Base-by-base conservation (phyloP, 2,329 filamentous ascomycete genomes). In the Neopestalotiopsis clavispora region DNA sequence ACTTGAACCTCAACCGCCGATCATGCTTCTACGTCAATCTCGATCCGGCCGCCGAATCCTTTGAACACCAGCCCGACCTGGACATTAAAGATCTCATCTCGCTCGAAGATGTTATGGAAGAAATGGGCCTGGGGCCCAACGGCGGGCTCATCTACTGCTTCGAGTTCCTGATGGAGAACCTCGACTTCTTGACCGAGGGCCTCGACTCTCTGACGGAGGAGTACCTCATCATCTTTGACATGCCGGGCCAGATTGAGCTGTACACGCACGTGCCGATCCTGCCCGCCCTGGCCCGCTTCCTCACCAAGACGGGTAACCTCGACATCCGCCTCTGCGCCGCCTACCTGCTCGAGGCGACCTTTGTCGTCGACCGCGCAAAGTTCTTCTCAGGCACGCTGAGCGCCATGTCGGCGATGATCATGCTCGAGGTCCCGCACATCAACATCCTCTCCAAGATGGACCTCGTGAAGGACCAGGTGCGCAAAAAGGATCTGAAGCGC, bases 361-460 rank as follows among this genome's bases (percentile, higher is more conserved):
- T 98, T 79, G 92, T 98, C 75, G 90, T 98, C 71, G 96, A 99
- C 82, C 91, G 94, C 70, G 93, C 96, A 77, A 99, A 98, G 83
- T 99, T 97, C 86, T 98, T 99, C 81, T 92, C 96, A 0, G 96
- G 96, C 13, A 97, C 96, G 0, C 85, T 99, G 70, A 96, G 93
- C 78, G 96, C 96, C 72, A 98, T 99, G 96, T 97, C 93, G 76
- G 95, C 96, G 72, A 99, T 99, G 96, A 90, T 99, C 76, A 96
- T 98, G 94, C 89, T 99, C 71, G 96, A 98, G 82, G 90, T 98
- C 72, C 96, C 96, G 4, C 96, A 99, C 78, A 90, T 99, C 78
- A 99, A 99, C 79, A 92, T 99, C 70, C 84, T 99, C 68, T 97
- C 92, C 78, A 99, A 99, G 84, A 98, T 98, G 95, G 96, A 99